These are phyloP conservation scores for Pittosporum tobira DNA, from an alignment of 129 eudicot species.

Conservation along the genomic window DNA sequence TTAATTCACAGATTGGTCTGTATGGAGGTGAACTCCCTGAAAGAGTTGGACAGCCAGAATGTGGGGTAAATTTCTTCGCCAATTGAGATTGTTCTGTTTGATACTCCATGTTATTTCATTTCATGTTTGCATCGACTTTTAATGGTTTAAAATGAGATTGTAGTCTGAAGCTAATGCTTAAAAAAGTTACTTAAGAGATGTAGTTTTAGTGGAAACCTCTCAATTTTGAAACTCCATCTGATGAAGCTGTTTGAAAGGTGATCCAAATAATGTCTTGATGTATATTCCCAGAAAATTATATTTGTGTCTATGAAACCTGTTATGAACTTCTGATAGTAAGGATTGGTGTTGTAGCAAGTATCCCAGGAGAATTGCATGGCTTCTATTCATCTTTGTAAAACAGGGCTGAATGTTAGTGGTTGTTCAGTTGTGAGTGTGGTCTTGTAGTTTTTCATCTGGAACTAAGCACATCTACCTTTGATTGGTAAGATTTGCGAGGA, in stretches of 20 bases:
- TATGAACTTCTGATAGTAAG: not conserved
- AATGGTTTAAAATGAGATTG: not conserved
- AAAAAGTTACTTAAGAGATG: not conserved
- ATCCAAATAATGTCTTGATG: not conserved
- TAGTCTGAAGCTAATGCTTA: too few relatives aligned
- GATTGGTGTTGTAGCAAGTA: not conserved
- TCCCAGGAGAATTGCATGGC: not conserved
- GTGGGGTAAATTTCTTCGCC: slow-evolving; percentile 6
- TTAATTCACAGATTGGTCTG: not conserved
- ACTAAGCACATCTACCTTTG: too few relatives aligned
- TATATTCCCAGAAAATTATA: not conserved
- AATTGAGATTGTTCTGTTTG: not conserved
- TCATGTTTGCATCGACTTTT: not conserved
- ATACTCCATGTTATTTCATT: not conserved
- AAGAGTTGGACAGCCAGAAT: slow-evolving; percentile 9
- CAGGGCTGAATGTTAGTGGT: not conserved
- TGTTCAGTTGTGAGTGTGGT: too few relatives aligned
- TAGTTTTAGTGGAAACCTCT: not conserved
- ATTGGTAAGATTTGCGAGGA: too few relatives aligned
- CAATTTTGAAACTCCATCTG: not conserved
- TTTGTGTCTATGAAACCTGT: not conserved
- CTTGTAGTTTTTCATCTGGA: too few relatives aligned
- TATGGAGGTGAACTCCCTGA: not conserved
- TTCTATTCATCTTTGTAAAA: not conserved
- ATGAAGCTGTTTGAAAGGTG: not conserved